phyloP scores from a whole-genome alignment of 495 filamentous ascomycete genomes.

The Sabuloglossum arenarium region DNA sequence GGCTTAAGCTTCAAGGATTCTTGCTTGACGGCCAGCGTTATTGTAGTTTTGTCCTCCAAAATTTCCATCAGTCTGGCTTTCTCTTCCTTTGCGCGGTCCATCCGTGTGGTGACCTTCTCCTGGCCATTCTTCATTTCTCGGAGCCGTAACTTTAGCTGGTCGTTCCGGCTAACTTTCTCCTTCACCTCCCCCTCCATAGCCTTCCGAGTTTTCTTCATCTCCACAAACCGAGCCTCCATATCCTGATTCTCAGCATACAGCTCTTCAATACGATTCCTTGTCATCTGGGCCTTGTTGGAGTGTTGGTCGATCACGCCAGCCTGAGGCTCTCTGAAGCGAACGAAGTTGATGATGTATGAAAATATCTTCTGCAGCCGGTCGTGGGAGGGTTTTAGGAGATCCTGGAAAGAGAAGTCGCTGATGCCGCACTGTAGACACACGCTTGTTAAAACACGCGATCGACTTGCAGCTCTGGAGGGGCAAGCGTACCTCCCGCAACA shows the following conservation, averaged over 20 bases:
- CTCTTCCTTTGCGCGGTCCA: slow-evolving; percentile 54
- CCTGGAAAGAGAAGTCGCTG: slow-evolving; percentile 77
- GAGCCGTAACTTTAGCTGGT: slow-evolving; percentile 61
- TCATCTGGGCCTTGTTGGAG: slow-evolving; percentile 70
- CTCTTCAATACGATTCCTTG: slow-evolving; percentile 70
- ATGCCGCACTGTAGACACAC: slow-evolving; percentile 46
- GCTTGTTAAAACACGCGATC: background rate
- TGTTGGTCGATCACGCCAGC: slow-evolving; percentile 71
- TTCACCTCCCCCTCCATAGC: slow-evolving; percentile 57
- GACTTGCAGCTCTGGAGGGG: background rate
- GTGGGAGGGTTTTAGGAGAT: slow-evolving; percentile 74
- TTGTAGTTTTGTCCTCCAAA: slow-evolving; percentile 63
- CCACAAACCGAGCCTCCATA: slow-evolving; percentile 55
- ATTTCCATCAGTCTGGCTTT: slow-evolving; percentile 47
- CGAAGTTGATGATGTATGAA: slow-evolving; percentile 94
- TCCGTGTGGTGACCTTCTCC: slow-evolving; percentile 51
- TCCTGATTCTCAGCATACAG: slow-evolving; percentile 71
- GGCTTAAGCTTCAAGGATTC: slow-evolving; percentile 76
- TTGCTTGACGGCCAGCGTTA: slow-evolving; percentile 33
- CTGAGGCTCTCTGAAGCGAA: slow-evolving; percentile 84
- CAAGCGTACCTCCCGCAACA: slow-evolving; percentile 44
- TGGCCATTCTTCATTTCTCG: slow-evolving; percentile 58
- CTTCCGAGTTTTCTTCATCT: slow-evolving; percentile 55
- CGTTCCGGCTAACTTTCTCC: slow-evolving; percentile 64
- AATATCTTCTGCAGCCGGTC: slow-evolving; percentile 78